A percentile compares a stretch with the other conserved stretches of the same genome.
Conservation (phyloP, 2,329 filamentous ascomycete species). For the Alternaria dauci region DNA sequence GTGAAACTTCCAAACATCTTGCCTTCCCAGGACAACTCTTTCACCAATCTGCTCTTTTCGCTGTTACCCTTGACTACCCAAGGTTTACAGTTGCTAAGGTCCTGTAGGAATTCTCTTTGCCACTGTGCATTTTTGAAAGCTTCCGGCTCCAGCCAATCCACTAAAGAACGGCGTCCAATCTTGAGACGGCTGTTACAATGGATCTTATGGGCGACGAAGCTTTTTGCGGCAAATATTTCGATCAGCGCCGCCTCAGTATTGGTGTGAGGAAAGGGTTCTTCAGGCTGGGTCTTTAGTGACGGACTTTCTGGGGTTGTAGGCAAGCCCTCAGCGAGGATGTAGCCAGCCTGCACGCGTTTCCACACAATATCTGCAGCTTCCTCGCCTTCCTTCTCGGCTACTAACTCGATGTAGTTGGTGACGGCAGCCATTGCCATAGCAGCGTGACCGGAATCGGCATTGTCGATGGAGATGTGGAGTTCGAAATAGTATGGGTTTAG, state of each 20-base stretch:
- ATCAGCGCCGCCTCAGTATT: slow-evolving; percentile 23
- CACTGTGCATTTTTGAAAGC: slow-evolving; percentile 40
- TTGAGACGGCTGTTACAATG: slow-evolving; percentile 52
- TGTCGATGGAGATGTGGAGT: slow-evolving; percentile 63
- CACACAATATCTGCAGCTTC: slow-evolving; percentile 48
- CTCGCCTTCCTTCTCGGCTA: slow-evolving; percentile 36
- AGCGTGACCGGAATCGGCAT: slow-evolving; percentile 58
- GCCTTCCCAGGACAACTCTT: slow-evolving; percentile 57
- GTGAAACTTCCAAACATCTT: slow-evolving; percentile 63
- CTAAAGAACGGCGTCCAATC: slow-evolving; percentile 51
- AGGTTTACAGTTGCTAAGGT: slow-evolving; percentile 46
- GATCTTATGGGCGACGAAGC: slow-evolving; percentile 51
- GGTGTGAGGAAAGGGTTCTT: slow-evolving; percentile 19
- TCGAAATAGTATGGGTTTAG: slow-evolving; percentile 59
- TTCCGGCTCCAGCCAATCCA: slow-evolving; percentile 54
- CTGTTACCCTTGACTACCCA: slow-evolving; percentile 56
- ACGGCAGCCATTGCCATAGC: slow-evolving; percentile 57
- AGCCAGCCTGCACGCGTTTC: slow-evolving; percentile 56
- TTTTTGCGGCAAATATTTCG: slow-evolving; percentile 52
- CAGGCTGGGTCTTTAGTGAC: slow-evolving; percentile 16
- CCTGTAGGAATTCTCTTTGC: slow-evolving; percentile 50
- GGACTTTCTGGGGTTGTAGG: slow-evolving; percentile 32
- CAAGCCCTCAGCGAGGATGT: slow-evolving; percentile 47
- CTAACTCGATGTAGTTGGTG: slow-evolving; percentile 49
- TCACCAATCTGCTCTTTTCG: slow-evolving; percentile 53